Base-by-base conservation (phyloP, 176 grass and related monocot species). In the Zea luxurians region DNA sequence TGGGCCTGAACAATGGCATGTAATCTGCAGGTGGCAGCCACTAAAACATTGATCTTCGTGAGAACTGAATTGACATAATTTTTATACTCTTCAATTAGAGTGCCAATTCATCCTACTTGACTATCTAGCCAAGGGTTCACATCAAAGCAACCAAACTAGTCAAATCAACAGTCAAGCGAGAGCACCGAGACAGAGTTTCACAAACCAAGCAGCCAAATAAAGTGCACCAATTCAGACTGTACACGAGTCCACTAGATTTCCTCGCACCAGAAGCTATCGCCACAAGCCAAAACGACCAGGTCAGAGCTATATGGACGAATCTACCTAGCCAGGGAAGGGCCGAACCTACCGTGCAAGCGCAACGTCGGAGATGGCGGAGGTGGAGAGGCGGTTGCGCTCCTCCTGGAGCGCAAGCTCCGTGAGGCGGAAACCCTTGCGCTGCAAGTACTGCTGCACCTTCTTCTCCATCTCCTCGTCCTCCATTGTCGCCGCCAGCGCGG, bases 391-490 rank as follows among this genome's bases (percentile, higher is more conserved):
- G 63, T 82, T 92, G 61, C 93, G 91, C 83, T 99, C 94, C 85
- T 94, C 92, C 75, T 92, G 96, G 57, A 95, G 85, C 54, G 89
- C 90, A n/a, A 95, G 83, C 83, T 95, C 96, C 3, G 89, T 87
- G 69, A 92, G 83, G 80, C 79, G 89, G 87, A 98, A 94, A 13
- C 92, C 96, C 84, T 90, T 98, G 71, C 85, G 91, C 85, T 89
- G 91, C 71, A 95, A 78, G 81, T 98, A 98, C 72, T 89, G 85
- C 71, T 92, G 75, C 78, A 92, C 96, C 68, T 93, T 85, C 90
- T 94, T 98, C 81, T 98, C 87, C 75, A 92, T 88, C 83, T 98
- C 96, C 83, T 95, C 91, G 70, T 98, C 96, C 45, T 92, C 92
- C 96, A 98, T 98, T 50, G 67, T 64, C 2, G 37, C 64, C 27